Conservation (phyloP, 2,329 filamentous ascomycete genomes). For the Alternaria sp. region DNA sequence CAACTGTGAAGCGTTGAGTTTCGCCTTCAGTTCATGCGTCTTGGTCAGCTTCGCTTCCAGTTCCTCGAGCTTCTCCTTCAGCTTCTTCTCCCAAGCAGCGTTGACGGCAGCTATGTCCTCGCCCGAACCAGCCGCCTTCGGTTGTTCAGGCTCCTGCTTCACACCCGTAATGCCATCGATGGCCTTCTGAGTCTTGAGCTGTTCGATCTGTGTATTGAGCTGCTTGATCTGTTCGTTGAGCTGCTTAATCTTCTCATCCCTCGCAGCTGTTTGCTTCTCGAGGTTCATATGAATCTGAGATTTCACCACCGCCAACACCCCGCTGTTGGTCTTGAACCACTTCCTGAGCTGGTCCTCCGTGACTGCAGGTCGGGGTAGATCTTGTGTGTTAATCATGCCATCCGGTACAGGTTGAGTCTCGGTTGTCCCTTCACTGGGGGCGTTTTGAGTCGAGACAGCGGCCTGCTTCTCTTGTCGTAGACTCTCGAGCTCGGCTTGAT, state of each 20-base stretch:
- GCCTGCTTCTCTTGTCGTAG: constrained; percentile 14
- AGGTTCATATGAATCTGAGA: constrained; percentile 16
- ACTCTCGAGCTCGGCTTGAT: constrained; percentile 47
- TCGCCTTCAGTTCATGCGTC: constrained; percentile 69
- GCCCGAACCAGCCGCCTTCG: constrained; percentile 18
- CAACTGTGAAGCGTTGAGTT: constrained; percentile 71
- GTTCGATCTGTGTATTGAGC: constrained; percentile 16
- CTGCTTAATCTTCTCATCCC: constrained; percentile 4
- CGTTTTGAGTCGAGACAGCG: constrained; percentile 3
- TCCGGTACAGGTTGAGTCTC: constrained; percentile 7
- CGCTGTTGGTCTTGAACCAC: constrained; percentile 15
- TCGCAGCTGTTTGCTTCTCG: constrained; percentile 1
- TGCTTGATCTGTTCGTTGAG: constrained; percentile 17
- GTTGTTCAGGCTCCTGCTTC: constrained; percentile 19
- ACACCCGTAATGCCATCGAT: constrained; percentile 10
- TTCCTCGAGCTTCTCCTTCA: constrained; percentile 43
- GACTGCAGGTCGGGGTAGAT: constrained; percentile 14
- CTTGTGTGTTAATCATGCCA: constrained; percentile 33
- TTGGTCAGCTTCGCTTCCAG: constrained; percentile 60
- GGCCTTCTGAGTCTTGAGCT: constrained; percentile 17
- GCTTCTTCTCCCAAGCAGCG: constrained; percentile 47
- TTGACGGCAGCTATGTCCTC: constrained; percentile 27
- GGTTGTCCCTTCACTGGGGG: constrained; percentile 1
- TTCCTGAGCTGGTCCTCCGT: constrained; percentile 13
- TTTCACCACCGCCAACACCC: constrained; percentile 7